phyloP scores from a whole-genome alignment of 2,329 filamentous ascomycete genomes.

The Epichloe sibirici region DNA sequence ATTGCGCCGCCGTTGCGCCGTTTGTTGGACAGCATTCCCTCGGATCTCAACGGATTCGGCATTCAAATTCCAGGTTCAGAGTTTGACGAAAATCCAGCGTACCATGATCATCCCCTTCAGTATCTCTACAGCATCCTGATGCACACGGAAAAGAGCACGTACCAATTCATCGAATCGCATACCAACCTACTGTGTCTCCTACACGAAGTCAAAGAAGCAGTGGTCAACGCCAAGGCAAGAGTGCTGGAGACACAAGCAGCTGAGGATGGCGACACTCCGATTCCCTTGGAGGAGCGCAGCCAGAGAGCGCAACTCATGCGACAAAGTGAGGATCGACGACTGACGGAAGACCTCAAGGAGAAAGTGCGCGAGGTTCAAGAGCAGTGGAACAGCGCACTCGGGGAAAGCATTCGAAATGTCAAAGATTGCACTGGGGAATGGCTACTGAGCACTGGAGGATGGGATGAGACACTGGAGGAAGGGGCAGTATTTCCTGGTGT shows the following conservation, averaged over 20 bases:
- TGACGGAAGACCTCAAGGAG: conserved; percentile 85
- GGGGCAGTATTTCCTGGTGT: conserved; percentile 34
- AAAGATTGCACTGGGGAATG: conserved; percentile 64
- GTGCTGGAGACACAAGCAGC: conserved; percentile 53
- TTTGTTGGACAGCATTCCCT: conserved; percentile 69
- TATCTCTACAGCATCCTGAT: conserved; percentile 78
- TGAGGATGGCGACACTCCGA: conserved; percentile 23
- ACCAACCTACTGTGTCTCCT: conserved; percentile 80
- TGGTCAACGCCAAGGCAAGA: conserved; percentile 56
- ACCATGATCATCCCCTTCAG: conserved; percentile 70
- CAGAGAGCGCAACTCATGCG: conserved; percentile 43
- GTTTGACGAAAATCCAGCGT: conserved; percentile 74
- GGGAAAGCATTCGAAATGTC: conserved; percentile 58
- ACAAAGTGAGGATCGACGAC: conserved; percentile 50
- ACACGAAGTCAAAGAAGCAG: conserved; percentile 77
- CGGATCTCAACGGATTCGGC: conserved; percentile 44
- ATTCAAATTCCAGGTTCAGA: conserved; percentile 70
- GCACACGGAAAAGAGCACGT: conserved; percentile 84
- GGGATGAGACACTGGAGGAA: conserved; percentile 66
- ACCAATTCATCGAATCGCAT: conserved; percentile 94
- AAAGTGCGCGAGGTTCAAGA: conserved; percentile 84
- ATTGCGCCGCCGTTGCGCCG: conserved; percentile 74
- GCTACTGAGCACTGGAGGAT: conserved; percentile 68
- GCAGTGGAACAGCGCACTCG: conserved; percentile 82
- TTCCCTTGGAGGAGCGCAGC: conserved; percentile 21